phyloP scores from a whole-genome alignment of 164 flowering plant genomes.

The Stephania yunnanensis region DNA sequence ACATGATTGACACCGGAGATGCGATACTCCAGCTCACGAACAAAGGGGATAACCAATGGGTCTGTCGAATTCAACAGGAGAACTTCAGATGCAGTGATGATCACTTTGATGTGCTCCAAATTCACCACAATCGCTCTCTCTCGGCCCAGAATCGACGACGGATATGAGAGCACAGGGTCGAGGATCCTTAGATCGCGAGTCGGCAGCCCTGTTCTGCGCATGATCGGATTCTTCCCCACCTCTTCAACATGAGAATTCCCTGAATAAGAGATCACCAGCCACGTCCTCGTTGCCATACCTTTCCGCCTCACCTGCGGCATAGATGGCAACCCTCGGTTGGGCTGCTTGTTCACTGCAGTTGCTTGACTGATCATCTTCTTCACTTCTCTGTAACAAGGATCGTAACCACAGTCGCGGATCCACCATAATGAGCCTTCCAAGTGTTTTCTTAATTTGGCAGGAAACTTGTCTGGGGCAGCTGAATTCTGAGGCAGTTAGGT shows the following conservation, averaged over 20 bases:
- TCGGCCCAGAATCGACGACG: conserved; percentile 33
- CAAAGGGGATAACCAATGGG: conserved; percentile 32
- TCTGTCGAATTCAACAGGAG: conserved; percentile 28
- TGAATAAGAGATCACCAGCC: conserved; percentile 36
- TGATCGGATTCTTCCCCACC: conserved; percentile 32
- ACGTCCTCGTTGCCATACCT: conserved; percentile 24
- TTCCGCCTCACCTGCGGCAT: conserved; percentile 17
- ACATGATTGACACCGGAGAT: conserved; percentile 16
- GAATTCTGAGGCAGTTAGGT: no score
- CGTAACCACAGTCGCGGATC: no score
- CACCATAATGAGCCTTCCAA: no score
- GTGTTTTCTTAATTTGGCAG: no score
- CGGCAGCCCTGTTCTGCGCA: conserved; percentile 32
- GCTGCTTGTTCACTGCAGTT: conserved; percentile 8
- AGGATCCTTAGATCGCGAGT: conserved; percentile 34
- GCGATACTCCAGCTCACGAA: conserved; percentile 28
- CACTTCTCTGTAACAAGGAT: not conserved
- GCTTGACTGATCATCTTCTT: not conserved
- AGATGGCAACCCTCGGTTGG: conserved; percentile 1
- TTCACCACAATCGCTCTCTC: conserved; percentile 38
- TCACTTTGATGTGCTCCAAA: conserved; percentile 39
- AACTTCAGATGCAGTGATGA: conserved; percentile 37
- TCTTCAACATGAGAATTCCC: conserved; percentile 31
- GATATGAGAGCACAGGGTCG: conserved; percentile 34
- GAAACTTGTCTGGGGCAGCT: no score